phyloP scores from a whole-genome alignment of 805 yeast genomes.

The Ogataea trehaloabstinens region DNA sequence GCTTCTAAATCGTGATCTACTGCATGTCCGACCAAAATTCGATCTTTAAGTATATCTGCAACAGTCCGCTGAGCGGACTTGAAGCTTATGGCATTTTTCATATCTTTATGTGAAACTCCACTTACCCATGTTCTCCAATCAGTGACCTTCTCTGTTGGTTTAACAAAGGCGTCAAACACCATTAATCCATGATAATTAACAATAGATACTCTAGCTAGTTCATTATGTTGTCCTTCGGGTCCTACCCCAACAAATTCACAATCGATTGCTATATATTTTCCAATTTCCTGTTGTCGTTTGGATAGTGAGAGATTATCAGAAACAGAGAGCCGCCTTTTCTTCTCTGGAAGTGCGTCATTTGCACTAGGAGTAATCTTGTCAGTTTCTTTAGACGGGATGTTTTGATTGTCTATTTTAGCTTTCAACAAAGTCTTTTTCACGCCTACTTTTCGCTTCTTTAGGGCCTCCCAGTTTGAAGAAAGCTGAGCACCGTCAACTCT shows the following conservation, averaged over 20 bases:
- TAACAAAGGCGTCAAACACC: constrained; percentile 70
- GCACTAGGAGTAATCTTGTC: too few species aligned
- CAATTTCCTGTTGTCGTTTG: constrained; percentile 43
- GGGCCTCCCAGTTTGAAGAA: constrained; percentile 25
- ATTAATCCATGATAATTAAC: constrained; percentile 80
- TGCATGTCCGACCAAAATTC: constrained; percentile 81
- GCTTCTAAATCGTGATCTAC: constrained; percentile 74
- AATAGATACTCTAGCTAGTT: constrained; percentile 81
- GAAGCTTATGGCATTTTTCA: constrained; percentile 66
- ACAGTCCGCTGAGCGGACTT: constrained; percentile 62
- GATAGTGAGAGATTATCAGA: constrained; percentile 8
- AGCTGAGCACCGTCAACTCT: constrained; percentile 4
- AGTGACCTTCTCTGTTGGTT: constrained; percentile 71
- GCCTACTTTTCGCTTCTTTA: background rate
- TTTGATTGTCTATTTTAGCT: too few species aligned
- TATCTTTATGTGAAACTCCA: constrained; percentile 72
- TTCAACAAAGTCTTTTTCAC: too few species aligned
- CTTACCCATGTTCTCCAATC: constrained; percentile 94
- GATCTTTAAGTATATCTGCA: constrained; percentile 48
- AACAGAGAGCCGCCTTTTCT: background rate
- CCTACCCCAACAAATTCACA: constrained; percentile 96
- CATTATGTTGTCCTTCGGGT: constrained; percentile 63
- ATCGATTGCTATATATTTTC: constrained; percentile 79
- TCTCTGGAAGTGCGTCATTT: background rate
- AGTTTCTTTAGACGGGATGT: too few species aligned